Base-by-base conservation (phyloP, 768 basidiomycete genomes). In the Tylopilus felleus region DNA sequence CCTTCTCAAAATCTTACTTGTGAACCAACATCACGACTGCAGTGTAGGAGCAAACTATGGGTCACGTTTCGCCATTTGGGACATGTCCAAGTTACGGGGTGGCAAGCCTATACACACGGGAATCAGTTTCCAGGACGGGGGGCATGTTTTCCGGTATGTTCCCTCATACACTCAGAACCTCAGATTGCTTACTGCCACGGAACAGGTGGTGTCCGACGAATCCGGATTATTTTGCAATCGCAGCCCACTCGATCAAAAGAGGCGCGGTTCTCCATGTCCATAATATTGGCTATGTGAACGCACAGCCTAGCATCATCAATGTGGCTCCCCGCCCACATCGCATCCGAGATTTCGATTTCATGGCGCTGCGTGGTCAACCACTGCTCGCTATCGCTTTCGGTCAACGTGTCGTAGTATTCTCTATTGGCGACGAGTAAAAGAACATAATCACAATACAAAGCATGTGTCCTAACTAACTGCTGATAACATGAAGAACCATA, bases 31-130 rank as follows among this genome's bases (percentile, higher is more conserved):
- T 38, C 41, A 17, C 16, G 1, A 36, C 47, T 53, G 50, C 54
- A 92, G 90, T 49, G 78, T 93, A 42, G 91, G 91, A 38, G 86
- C 85, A 28, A 81, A 82, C 21, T 90, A 84, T 64, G 86, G 87
- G 9, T 74, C 82, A n/a, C 77, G 75, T 48, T 90, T 88, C 65
- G 78, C 82, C 16, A 66, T 93, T 19, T 93, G 91, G 91, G 86
- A 93, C 64, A 76, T 88, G 49, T 77, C 81, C 13, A 81, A 80
- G 60, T 71, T 90, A 33, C 77, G 80, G 41, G 90, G 90, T 29
- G 90, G 91, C 8, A 84, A 87, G 58, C 90, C 90, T 1, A 71
- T 73, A 58, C 71, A 79, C n/a, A 77, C 78, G 5, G 86, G 86
- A 2, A 71, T 73, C 50, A 84, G 79, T 62, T 88, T 87, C 56